Base-by-base conservation (phyloP, 805 yeast species). In the Zygosaccharomyces bailii region DNA sequence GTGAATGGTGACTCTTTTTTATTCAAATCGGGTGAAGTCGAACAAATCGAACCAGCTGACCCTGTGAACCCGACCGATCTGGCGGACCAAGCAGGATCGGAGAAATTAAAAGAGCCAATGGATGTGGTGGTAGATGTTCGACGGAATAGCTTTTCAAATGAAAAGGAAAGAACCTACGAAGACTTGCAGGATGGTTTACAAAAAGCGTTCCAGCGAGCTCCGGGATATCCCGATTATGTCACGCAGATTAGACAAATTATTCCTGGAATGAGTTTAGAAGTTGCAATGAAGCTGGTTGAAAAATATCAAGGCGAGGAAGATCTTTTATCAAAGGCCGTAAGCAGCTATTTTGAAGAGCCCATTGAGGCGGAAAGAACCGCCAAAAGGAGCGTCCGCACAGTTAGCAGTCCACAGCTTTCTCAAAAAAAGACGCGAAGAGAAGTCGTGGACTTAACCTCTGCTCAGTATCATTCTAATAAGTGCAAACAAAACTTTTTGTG, bases 321-420 rank as follows among this genome's bases (percentile, higher is more conserved):
- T n/a, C 54, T 63, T 2, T 54, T 73, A 2, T 48, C 68, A 9
- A 54, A 54, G n/a, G 74, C 79, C 1, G 65, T 71, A 1, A 66
- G 69, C 44, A 67, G 65, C 1, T 72, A 67, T 47, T 65, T 72
- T 44, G 76, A 72, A 21, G 43, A 31, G 5, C 17, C 43, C 19
- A 17, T 25, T 13, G 23, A 14, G 13, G 23, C 16, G 18, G 21
- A 25, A 17, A 36, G 11, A 16, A 10, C 30, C 9, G 29, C 18
- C 17, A 39, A 27, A 32, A 30, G 16, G 30, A 27, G 18, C 27
- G 35, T 40, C 49, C 24, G 48, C 46, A 10, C 50, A 46, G 11
- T 25, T 11, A 19, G 30, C 6, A 24, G 21, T 11, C 24, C 13
- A 3, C 20, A 18, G 19, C 5, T 13, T 10, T 24, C 37, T 8